Conservation (phyloP, 2,329 filamentous ascomycete genomes). For the Xylaria digitata region DNA sequence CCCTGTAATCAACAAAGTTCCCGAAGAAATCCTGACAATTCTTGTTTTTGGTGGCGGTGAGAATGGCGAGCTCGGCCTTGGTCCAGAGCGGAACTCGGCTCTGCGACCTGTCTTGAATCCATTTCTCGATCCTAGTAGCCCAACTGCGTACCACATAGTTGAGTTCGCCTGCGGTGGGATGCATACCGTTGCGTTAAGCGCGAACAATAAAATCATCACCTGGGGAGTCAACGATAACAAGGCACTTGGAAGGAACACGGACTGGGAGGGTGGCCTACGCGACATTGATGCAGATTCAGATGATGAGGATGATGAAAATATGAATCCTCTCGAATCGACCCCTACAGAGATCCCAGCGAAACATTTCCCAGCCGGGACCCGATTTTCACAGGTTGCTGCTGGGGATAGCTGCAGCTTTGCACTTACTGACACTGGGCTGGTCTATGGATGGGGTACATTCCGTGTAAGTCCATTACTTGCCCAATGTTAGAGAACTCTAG, state of each 20-base stretch:
- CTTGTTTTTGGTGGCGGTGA: constrained; percentile 53
- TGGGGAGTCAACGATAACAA: constrained; percentile 71
- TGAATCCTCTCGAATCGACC: constrained; percentile 66
- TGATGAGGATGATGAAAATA: constrained; percentile 53
- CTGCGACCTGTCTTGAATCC: constrained; percentile 38
- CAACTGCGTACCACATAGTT: constrained; percentile 25
- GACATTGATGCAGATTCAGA: constrained; percentile 30
- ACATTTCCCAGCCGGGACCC: constrained; percentile 63
- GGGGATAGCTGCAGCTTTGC: constrained; percentile 71
- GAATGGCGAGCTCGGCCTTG: constrained; percentile 58
- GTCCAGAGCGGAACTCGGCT: constrained; percentile 39
- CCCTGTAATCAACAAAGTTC: constrained; percentile 20
- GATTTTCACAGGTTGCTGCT: constrained; percentile 69
- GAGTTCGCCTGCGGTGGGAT: constrained; percentile 66
- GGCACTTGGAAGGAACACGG: constrained; percentile 50
- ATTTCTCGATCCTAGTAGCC: constrained; percentile 35
- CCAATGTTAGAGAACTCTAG: constrained; percentile 37
- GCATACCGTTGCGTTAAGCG: constrained; percentile 69
- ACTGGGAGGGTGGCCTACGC: constrained; percentile 20
- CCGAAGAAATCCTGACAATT: constrained; percentile 10
- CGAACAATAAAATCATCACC: neutral
- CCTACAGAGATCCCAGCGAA: constrained; percentile 49
- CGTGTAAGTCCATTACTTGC: constrained; percentile 55
- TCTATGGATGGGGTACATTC: constrained; percentile 77
- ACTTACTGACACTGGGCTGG: constrained; percentile 69